These are phyloP conservation scores for Mycena maculata DNA, from an alignment of 768 basidiomycete species.

Conservation along the genomic window DNA sequence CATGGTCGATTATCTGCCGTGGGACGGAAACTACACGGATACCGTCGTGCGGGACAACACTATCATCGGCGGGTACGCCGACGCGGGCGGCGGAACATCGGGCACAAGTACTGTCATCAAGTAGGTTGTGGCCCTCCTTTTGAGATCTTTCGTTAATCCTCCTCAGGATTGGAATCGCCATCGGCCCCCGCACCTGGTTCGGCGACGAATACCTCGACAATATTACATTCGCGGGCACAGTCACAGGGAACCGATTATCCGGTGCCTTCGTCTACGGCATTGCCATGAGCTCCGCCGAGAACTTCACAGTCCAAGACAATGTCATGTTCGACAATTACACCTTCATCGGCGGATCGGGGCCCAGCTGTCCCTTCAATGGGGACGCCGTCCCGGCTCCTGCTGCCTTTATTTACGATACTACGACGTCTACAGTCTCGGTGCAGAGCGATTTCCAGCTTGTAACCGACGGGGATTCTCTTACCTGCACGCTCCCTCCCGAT, in stretches of 20 bases:
- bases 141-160: neutral
- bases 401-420: constrained; percentile 69
- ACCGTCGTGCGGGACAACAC: constrained; percentile 75
- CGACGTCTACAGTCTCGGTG: constrained; percentile 52
- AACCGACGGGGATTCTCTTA: constrained; percentile 66
- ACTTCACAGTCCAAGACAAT: constrained; percentile 78
- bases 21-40: constrained; percentile 70
- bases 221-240: constrained; percentile 63
- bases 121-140: constrained; percentile 57
- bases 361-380: constrained; percentile 67
- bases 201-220: no score
- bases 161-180: constrained; percentile 83
- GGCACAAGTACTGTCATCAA: constrained; percentile 77
- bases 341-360: constrained; percentile 77
- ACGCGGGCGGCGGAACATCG: constrained; percentile 52
- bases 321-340: constrained; percentile 73
- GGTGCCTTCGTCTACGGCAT: constrained; percentile 83
- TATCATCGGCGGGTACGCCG: constrained; percentile 70
- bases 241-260: constrained; percentile 66
- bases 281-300: constrained; percentile 68
- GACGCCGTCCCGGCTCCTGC: constrained; percentile 65
- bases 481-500: constrained; percentile 74
- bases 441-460: constrained; percentile 67
- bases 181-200: constrained; percentile 85
- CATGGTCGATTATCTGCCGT: constrained; percentile 79